Evolutionary conservation across 164 flowering plant species (phyloP), one percentile per base, ranked within the genome.

Genomic region (Stephania japonica): DNA sequence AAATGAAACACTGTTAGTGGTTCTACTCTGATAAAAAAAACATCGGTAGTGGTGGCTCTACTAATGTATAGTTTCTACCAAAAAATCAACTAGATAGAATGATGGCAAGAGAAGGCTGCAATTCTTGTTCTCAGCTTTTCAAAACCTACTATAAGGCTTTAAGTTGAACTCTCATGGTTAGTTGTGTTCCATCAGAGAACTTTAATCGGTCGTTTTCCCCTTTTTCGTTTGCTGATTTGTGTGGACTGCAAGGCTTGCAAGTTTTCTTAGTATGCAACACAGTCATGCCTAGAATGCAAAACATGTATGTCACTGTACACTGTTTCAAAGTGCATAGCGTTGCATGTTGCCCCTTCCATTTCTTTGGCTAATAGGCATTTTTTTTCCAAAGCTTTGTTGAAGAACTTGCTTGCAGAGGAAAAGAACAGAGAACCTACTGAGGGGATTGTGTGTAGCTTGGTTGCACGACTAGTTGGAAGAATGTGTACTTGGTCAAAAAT

Each of bases 401-500:
- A 86, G 88, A 83, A 73, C 75, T 73, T 88, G 59, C 61, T 84
- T 68, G 74, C 85, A 24, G 68, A 24, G 62, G 79, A 72, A 68
- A 83, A 76, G 73, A 80, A 84, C 67, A 47, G 69, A 25, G 94
- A 86, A 75, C 68, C 73, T 38, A 66, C 87, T 73, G 94, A 92
- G 85, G 90, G 85, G 72, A 82, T 81, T 76, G 68, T 91, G 61
- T 83, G 65, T 77, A 81, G 87, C 81, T 79, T 94, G 77, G 87
- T 92, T 67, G 67, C 75, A 69, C 85, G 88, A 56, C 75, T 94
- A 82, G 61, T 87, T 72, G 81, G 84, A 80, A 85, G 87, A 84
- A 88, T 92, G 97, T 85, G 86, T 70, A 73, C 82, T 65, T 75
- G 86, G 14, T 73, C 72, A 27, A 74, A 77, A 68, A 80, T 42